Evolutionary conservation across 768 basidiomycete species (phyloP).

Genomic region (Pseudohyphozyma bogoriensis): DNA sequence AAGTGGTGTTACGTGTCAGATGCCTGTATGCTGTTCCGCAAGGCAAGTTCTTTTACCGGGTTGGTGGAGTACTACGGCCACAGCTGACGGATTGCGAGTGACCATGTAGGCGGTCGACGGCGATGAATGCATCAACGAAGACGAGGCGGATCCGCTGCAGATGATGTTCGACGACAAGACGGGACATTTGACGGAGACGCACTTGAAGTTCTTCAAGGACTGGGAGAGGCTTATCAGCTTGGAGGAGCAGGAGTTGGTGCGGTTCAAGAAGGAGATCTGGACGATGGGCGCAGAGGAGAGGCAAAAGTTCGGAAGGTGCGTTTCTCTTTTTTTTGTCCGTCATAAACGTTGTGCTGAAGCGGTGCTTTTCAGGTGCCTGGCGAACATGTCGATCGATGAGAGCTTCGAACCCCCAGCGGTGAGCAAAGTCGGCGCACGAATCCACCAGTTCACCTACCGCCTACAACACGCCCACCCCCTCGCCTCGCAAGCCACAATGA

Average conservation of each 20-base stretch:
- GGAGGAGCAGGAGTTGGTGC: conserved; percentile 76
- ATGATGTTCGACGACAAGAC: conserved; percentile 70
- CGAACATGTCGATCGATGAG: conserved; percentile 56
- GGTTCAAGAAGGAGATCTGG: conserved; percentile 89
- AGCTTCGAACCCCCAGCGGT: neutral
- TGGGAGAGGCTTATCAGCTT: conserved; percentile 79
- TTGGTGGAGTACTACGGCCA: neutral
- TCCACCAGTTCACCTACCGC: conserved; percentile 68
- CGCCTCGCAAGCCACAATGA: conserved; percentile 17
- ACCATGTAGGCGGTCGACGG: conserved; percentile 62
- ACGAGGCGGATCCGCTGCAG: conserved; percentile 39
- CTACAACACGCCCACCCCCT: conserved; percentile 41
- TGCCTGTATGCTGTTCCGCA: conserved; percentile 87
- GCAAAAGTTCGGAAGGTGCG: conserved; percentile 59
- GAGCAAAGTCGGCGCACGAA: conserved; percentile 42
- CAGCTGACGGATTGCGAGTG: neutral
- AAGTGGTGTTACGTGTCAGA: conserved; percentile 72
- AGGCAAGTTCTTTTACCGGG: conserved; percentile 43
- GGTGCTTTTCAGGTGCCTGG: conserved; percentile 50
- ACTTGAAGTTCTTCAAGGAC: conserved; percentile 68
- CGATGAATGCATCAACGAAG: conserved; percentile 48
- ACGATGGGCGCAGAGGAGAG: conserved; percentile 71
- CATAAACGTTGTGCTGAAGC: neutral
- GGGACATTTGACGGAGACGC: conserved; percentile 58
- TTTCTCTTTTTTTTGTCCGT: neutral